These are phyloP conservation scores for Wickerhamomyces sp. DNA, from an alignment of 1,139 yeast species.

Conservation along the genomic window DNA sequence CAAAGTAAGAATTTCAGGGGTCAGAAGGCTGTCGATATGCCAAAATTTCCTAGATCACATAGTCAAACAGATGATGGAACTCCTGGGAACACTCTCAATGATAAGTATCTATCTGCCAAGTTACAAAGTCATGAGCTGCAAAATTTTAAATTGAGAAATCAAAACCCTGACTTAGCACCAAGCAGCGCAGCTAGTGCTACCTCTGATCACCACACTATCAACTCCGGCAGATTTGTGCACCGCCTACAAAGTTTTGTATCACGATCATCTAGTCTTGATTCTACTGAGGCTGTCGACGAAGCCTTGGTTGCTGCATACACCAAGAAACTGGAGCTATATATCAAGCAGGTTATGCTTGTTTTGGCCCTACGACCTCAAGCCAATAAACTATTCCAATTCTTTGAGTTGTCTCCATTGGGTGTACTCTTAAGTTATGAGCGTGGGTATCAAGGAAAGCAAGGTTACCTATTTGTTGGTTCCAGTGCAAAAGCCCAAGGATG, in stretches of 20 bases:
- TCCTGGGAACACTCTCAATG: constrained; percentile 17
- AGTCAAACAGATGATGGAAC: constrained; percentile 20
- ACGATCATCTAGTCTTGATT: constrained; percentile 7
- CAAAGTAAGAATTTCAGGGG: constrained; percentile 29
- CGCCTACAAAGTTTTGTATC: constrained; percentile 15
- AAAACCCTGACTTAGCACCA: background rate
- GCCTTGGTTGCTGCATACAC: constrained; percentile 7
- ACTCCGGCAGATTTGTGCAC: constrained; percentile 3
- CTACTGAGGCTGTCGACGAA: constrained; percentile 10
- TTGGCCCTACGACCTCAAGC: constrained; percentile 76
- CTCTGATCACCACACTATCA: constrained; percentile 1
- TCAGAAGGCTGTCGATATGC: constrained; percentile 32
- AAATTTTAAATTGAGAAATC: background rate
- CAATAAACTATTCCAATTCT: constrained; percentile 74
- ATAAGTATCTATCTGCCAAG: constrained; percentile 23
- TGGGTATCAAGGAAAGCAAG: constrained; percentile 85
- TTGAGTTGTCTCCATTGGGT: constrained; percentile 86
- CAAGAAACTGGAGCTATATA: constrained; percentile 51
- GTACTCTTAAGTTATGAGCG: constrained; percentile 78
- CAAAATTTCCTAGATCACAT: constrained; percentile 35
- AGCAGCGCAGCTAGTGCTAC: constrained; percentile 1
- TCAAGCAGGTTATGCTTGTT: constrained; percentile 52
- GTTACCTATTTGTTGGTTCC: constrained; percentile 72
- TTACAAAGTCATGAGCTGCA: background rate
- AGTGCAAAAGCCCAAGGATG: constrained; percentile 89